Percentiles rank a stretch among this genome's conserved stretches.
Evolutionary conservation across 192 early-diverging fungal species (phyloP).

Genomic region (Umbelopsis sp.): DNA sequence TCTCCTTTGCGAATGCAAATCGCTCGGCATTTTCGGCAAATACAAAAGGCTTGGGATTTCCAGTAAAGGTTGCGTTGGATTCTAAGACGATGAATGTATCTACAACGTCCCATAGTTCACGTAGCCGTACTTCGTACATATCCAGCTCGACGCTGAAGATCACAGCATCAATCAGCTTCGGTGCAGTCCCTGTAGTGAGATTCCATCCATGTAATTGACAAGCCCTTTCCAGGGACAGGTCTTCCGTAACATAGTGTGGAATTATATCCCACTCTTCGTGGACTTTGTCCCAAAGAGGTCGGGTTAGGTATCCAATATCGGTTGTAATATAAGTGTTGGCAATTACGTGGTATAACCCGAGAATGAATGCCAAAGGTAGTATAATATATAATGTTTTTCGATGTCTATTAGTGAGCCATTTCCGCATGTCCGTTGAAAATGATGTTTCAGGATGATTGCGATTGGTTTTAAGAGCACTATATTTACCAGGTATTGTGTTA

Average conservation of each 20-base stretch:
- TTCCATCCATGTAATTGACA: conserved; percentile 59
- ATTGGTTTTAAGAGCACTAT: too few species aligned
- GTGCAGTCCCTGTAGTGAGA: background rate
- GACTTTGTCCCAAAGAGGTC: conserved; percentile 49
- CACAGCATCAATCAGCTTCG: conserved; percentile 57
- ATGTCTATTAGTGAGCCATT: background rate
- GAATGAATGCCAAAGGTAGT: background rate
- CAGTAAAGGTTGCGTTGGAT: conserved; percentile 56
- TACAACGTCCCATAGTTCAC: conserved; percentile 57
- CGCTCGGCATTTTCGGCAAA: conserved; percentile 48
- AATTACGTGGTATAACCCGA: background rate
- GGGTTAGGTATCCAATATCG: conserved; percentile 43
- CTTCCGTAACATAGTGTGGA: conserved; percentile 49
- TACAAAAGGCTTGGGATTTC: conserved; percentile 45
- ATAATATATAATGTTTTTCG: background rate
- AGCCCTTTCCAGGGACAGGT: conserved; percentile 33
- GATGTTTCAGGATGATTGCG: background rate
- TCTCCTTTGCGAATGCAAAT: conserved; percentile 56
- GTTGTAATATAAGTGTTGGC: conserved; percentile 23
- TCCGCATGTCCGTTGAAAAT: background rate
- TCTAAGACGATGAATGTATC: conserved; percentile 66
- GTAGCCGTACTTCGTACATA: conserved; percentile 55
- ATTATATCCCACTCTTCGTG: conserved; percentile 32
- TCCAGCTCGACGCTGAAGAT: conserved; percentile 68
- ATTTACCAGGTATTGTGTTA: too few species aligned